These are phyloP conservation scores for Cutaneotrichosporon spelunceum DNA, from an alignment of 1,284 basidiomycete genomes.

Conservation along the genomic window DNA sequence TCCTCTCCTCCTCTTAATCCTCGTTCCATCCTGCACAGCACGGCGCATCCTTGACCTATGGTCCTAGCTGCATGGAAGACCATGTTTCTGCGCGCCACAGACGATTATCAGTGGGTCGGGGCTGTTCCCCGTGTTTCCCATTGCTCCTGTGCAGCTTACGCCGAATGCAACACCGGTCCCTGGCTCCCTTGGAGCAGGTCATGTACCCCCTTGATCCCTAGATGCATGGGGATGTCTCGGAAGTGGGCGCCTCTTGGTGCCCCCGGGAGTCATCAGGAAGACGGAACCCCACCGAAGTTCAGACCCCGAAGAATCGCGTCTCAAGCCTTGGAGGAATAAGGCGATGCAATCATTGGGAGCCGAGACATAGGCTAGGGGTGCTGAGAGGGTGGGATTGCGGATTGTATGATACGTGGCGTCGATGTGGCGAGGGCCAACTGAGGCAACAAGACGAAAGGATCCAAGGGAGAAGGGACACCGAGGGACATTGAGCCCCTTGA, in stretches of 20 bases:
- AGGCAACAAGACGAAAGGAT: background rate
- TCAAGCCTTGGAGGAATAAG: background rate
- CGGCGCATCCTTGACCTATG: background rate
- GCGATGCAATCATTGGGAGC: background rate
- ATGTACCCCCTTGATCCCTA: conserved; percentile 1
- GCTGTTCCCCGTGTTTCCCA: background rate
- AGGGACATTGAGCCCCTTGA: too few species aligned
- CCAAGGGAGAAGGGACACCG: background rate
- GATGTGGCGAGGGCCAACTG: background rate
- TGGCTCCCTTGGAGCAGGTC: conserved; percentile 2
- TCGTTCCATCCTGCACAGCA: background rate
- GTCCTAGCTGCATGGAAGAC: background rate
- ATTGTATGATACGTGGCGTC: background rate
- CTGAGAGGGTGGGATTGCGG: background rate
- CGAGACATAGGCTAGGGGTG: background rate
- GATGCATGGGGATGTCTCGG: background rate
- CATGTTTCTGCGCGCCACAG: background rate
- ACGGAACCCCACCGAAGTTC: background rate
- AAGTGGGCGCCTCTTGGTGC: background rate
- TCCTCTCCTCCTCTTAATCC: background rate
- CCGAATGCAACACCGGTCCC: background rate
- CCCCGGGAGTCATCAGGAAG: background rate
- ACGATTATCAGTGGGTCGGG: background rate
- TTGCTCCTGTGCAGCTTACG: background rate
- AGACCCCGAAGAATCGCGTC: background rate